These are phyloP conservation scores for Sistotremastrum suecicum DNA, from an alignment of 768 basidiomycete genomes.

Conservation along the genomic window DNA sequence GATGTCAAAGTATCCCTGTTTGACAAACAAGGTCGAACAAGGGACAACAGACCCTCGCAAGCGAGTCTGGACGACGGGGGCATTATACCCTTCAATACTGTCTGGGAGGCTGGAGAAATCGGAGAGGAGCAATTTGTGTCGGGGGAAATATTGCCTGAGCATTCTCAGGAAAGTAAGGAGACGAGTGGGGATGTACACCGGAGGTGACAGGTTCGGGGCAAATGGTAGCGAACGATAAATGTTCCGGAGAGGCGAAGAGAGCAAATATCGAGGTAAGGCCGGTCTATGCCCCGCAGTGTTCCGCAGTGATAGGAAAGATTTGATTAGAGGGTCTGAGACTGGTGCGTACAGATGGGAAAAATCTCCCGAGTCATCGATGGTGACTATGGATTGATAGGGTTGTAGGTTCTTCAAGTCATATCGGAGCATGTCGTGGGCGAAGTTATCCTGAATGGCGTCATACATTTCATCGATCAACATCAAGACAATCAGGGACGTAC, in stretches of 20 bases:
- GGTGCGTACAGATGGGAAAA: constrained; percentile 74
- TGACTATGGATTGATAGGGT: constrained; percentile 75
- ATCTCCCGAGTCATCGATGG: constrained; percentile 67
- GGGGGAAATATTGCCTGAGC: constrained; percentile 73
- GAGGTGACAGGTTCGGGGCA: constrained; percentile 72
- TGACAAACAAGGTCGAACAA: constrained; percentile 80
- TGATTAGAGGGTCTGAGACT: constrained; percentile 73
- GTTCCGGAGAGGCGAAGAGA: constrained; percentile 44
- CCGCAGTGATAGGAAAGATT: constrained; percentile 62
- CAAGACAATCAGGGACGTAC: constrained; percentile 31
- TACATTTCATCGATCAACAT: constrained; percentile 1
- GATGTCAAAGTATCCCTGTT: constrained; percentile 95
- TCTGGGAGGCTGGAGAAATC: constrained; percentile 88
- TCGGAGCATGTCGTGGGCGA: constrained; percentile 88
- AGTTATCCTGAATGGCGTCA: constrained; percentile 59
- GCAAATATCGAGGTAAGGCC: constrained; percentile 41
- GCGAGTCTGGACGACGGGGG: constrained; percentile 93
- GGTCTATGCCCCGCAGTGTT: constrained; percentile 40
- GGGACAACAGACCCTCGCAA: constrained; percentile 77
- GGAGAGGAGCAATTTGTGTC: constrained; percentile 85
- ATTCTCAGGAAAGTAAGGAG: constrained; percentile 73
- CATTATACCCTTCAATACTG: constrained; percentile 59
- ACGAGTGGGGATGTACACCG: constrained; percentile 90
- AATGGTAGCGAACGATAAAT: constrained; percentile 68
- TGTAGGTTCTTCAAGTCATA: constrained; percentile 70